Evolutionary conservation across 2,329 filamentous ascomycete genomes (phyloP), one percentile per base, ranked within the genome.

Genomic region (Chaetoscypha palmicola): DNA sequence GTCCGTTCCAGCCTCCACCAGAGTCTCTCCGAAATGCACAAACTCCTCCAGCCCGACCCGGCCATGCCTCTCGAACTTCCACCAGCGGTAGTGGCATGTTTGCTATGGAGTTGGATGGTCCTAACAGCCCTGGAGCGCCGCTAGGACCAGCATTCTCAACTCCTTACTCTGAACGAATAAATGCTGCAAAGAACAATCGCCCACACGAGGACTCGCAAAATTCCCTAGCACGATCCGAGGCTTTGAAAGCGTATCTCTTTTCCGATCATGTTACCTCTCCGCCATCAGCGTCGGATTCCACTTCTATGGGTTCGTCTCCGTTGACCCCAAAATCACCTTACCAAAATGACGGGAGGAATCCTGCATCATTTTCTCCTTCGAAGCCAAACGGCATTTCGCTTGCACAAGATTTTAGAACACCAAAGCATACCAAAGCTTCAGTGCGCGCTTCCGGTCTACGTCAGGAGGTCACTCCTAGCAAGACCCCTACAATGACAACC

Each of bases 111-210:
- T 68, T 89, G 35, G 79, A 86, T 51, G 74, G 74, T 19, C 73
- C 70, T 14, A 62, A 69, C n/a, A 64, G 63, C 31, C 70, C 71
- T 16, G 69, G 70, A 33, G 70, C 67, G 35, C 67, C 71, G 22
- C 74, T 80, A 53, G 83, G 74, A 3, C 80, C 80, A 21, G 74
- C 82, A 2, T 86, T 86, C 60, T 81, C 83, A 3, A 83, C 81
- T 0, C 76, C 78, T 0, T 82, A 79, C 53, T 66, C 74, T 4
- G 76, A 81, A 47, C 73, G 78, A 33, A 79, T 82, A 46, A 71
- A 70, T 45, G 77, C 76, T 41, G 74, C 72, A 17, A 70, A 69
- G 24, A 50, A 40, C 7, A 43, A 40, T 21, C 41, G 46, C 24
- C 36, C 41, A 32, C 50, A 38, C 31, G 46, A 43, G 11, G 46